Percentiles rank a stretch among this genome's conserved stretches.
Evolutionary conservation across 768 basidiomycete species (phyloP).

Genomic region (Kwoniella shandongensis): DNA sequence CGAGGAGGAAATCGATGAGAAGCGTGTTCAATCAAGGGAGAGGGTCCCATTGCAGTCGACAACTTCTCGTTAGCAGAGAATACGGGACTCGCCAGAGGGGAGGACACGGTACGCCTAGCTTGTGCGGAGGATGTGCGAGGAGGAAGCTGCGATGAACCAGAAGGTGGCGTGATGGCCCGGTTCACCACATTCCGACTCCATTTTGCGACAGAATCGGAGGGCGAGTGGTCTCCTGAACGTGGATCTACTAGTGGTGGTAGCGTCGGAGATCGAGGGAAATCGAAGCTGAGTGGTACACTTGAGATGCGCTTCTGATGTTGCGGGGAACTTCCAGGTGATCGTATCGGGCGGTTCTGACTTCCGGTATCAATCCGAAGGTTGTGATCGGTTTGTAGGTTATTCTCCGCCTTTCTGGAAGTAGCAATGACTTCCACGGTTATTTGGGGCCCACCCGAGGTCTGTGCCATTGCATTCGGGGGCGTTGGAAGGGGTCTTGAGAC

Average conservation of each 20-base stretch:
- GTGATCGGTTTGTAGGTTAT: neutral
- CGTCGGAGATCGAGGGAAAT: constrained; percentile 31
- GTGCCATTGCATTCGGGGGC: constrained; percentile 6
- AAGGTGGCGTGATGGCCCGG: neutral
- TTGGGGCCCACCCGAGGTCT: constrained; percentile 6
- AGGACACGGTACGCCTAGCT: constrained; percentile 11
- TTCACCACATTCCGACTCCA: constrained; percentile 4
- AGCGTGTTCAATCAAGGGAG: neutral
- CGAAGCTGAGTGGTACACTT: constrained; percentile 12
- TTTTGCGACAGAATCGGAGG: constrained; percentile 10
- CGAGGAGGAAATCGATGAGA: neutral
- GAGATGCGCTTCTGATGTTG: constrained; percentile 9
- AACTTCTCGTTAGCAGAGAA: neutral
- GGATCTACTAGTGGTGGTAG: constrained; percentile 24
- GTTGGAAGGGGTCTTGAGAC: constrained; percentile 30
- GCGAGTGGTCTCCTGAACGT: neutral
- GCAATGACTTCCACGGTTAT: constrained; percentile 11
- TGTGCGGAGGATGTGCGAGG: constrained; percentile 15
- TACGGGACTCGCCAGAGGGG: constrained; percentile 17
- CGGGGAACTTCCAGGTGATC: neutral
- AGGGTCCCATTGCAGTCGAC: neutral
- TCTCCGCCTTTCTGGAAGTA: neutral
- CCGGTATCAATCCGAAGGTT: neutral
- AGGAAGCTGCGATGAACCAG: constrained; percentile 16
- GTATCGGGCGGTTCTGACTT: no score